Base-by-base conservation (phyloP, 768 basidiomycete species). In the Tremella fuciformis region DNA sequence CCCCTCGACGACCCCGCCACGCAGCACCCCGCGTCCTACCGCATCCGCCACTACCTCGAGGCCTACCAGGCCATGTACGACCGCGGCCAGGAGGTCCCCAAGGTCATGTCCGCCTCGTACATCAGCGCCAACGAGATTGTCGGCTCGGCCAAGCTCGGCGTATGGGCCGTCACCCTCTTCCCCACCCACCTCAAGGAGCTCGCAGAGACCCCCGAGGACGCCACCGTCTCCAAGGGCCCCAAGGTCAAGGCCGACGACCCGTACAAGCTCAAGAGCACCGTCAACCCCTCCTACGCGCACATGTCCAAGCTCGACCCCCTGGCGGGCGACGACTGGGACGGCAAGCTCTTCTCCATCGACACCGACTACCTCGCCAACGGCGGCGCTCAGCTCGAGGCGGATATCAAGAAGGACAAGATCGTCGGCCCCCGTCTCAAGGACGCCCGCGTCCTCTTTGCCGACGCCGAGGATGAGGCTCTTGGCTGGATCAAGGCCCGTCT, bases 31-130 rank as follows among this genome's bases (percentile, higher is more conserved):
- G 21, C 34, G 19, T 47, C 55, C 3, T 47, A 25, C 46, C 42
- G 46, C n/a, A 57, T 48, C 21, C 21, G 21, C 15, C 26, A 34
- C 24, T 41, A 41, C 22, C 16, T 29, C 22, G 46, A 57, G 47
- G 34, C 47, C 13, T 57, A 57, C 55, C 22, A 49, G 21, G n/a
- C 25, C n/a, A 19, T 57, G 21, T 22, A 29, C 44, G 34, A 52
- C 16, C 49, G 60, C 41, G 63, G 61, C n/a, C 41, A 58, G 34
- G 41, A 50, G 37, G 62, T 63, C 26, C 63, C 63, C 21, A 44
- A 56, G 61, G 51, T 64, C 60, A 62, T 63, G 60, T 55, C 53
- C 19, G 63, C 63, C 15, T 57, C 55, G 56, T 64, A 55, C 60
- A 50, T 64, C 55, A 50, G 42, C 41, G 53, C 63, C n/a, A 29